A percentile compares a stretch with the other conserved stretches of the same genome.
Evolutionary conservation across 2,329 filamentous ascomycete genomes (phyloP).

Genomic region (Paraconiothyrium sp.): DNA sequence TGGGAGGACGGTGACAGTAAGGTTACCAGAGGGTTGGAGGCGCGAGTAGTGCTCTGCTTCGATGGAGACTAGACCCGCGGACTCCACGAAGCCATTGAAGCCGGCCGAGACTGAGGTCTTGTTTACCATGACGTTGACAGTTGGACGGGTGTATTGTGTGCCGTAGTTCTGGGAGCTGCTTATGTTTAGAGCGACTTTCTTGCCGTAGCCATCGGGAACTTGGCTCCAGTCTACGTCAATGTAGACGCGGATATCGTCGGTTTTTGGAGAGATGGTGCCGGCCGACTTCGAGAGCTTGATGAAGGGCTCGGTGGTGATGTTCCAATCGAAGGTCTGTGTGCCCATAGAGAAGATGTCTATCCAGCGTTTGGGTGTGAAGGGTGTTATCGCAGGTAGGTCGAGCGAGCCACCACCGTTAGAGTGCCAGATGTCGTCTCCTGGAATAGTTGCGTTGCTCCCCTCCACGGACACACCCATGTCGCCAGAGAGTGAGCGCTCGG

Average conservation of each 20-base stretch:
- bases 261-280: conserved; percentile 42
- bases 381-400: conserved; percentile 42
- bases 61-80: conserved; percentile 44
- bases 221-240: conserved; percentile 49
- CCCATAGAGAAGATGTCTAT: conserved; percentile 50
- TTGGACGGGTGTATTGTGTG: conserved; percentile 43
- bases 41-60: conserved; percentile 52
- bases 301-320: conserved; percentile 49
- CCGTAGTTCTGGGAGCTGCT: conserved; percentile 49
- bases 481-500: conserved; percentile 68
- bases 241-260: conserved; percentile 47
- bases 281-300: conserved; percentile 45
- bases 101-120: conserved; percentile 43
- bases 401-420: conserved; percentile 53
- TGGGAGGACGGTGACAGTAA: conserved; percentile 41
- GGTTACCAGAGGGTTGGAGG: conserved; percentile 34
- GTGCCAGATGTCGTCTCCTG: conserved; percentile 73
- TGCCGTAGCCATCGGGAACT: conserved; percentile 35
- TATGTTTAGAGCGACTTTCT: conserved; percentile 46
- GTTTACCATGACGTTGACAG: conserved; percentile 45
- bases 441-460: conserved; percentile 71
- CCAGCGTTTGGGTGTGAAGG: conserved; percentile 47
- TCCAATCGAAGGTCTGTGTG: conserved; percentile 45
- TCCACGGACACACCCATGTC: conserved; percentile 72
- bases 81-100: conserved; percentile 50